Conservation (phyloP, 106 monocot species). For the Amphibolis antarctica region DNA sequence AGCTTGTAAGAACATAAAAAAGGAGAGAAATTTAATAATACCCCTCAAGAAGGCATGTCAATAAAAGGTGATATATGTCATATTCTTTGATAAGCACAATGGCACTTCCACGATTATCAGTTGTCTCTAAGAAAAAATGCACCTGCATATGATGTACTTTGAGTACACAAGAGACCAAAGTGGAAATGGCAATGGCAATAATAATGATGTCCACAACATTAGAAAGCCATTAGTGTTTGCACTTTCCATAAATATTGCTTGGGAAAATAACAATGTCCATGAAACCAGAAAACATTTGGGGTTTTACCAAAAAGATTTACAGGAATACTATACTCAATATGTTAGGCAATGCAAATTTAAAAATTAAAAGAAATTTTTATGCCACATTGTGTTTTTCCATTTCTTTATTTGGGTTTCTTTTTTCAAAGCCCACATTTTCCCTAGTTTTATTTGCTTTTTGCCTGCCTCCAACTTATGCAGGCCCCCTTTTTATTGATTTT, state of each 20-base stretch:
- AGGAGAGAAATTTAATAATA: slow-evolving; percentile 12
- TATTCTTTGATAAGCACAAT: slow-evolving; percentile 34
- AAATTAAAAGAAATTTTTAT: no score
- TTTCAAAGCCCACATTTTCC: no score
- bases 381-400: no score
- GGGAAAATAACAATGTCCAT: not conserved
- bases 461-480: no score
- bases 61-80: slow-evolving; percentile 50
- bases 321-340: no score
- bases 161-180: not conserved
- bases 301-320: no score
- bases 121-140: slow-evolving; percentile 46
- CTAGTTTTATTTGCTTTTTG: no score
- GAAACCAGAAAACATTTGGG: not conserved
- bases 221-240: not conserved
- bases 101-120: slow-evolving; percentile 32
- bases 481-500: no score
- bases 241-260: no score
- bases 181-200: not conserved
- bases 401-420: no score
- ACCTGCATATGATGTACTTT: slow-evolving; percentile 22
- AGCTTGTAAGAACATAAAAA: not conserved
- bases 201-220: not conserved
- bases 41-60: slow-evolving; percentile 68
- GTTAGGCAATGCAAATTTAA: no score